A percentile compares a stretch with the other conserved stretches of the same genome.
Evolutionary conservation across 805 yeast species (phyloP).

Genomic region (Metschnikowia matae): DNA sequence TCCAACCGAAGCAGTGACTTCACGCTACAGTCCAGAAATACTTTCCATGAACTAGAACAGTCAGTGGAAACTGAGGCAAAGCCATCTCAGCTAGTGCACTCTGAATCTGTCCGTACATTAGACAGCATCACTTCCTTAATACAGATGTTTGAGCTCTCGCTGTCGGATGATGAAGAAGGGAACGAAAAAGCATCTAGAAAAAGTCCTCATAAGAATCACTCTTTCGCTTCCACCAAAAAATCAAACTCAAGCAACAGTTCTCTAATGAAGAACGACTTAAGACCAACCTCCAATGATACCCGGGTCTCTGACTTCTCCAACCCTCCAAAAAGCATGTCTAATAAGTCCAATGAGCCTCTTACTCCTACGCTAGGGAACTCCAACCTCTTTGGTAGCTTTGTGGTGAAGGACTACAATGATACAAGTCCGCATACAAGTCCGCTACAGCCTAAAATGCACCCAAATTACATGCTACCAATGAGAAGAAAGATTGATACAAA

Average conservation of each 20-base stretch:
- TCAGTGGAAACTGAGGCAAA: neutral
- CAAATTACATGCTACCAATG: neutral
- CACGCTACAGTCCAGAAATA: neutral
- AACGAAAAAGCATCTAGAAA: neutral
- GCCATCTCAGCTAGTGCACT: neutral
- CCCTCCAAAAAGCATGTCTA: conserved; percentile 1
- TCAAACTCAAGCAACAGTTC: neutral
- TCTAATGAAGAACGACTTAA: neutral
- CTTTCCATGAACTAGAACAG: neutral
- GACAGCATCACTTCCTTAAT: conserved; percentile 11
- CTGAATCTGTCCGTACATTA: conserved; percentile 3
- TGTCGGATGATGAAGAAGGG: conserved; percentile 10
- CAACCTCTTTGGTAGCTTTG: neutral
- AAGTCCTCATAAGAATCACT: neutral
- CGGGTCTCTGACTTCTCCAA: conserved; percentile 2
- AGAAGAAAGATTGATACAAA: neutral
- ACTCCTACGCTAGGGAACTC: conserved; percentile 9
- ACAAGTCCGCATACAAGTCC: conserved; percentile 15
- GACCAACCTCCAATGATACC: neutral
- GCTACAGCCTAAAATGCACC: conserved; percentile 12
- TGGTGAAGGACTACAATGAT: conserved; percentile 6
- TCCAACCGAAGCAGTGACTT: conserved; percentile 6
- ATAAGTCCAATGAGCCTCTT: conserved; percentile 9
- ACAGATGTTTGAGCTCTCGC: conserved; percentile 10
- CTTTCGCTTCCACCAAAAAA: neutral